Evolutionary conservation across 2,329 filamentous ascomycete genomes (phyloP).

Genomic region (Penicillium rolfsii): DNA sequence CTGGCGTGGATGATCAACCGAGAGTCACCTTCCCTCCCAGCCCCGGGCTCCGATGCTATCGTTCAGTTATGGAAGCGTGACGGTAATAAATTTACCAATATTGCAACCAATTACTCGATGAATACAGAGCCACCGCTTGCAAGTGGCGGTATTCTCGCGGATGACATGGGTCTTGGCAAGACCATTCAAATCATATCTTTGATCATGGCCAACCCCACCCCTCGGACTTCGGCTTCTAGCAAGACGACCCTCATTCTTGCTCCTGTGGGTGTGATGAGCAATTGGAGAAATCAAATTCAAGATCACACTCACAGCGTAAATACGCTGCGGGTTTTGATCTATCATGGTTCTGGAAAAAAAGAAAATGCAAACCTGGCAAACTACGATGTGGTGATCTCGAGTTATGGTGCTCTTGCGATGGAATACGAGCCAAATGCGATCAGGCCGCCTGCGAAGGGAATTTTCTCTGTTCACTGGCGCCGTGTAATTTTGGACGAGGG

Average conservation of each 20-base stretch:
- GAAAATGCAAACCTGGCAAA: constrained; percentile 62
- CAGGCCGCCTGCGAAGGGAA: constrained; percentile 51
- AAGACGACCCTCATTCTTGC: constrained; percentile 77
- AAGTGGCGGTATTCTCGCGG: constrained; percentile 81
- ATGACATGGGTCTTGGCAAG: constrained; percentile 93
- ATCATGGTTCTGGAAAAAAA: constrained; percentile 68
- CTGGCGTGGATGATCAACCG: constrained; percentile 79
- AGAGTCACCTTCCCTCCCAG: constrained; percentile 70
- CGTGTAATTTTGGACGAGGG: constrained; percentile 83
- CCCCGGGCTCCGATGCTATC: constrained; percentile 59
- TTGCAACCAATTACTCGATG: constrained; percentile 72
- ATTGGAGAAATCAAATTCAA: constrained; percentile 80
- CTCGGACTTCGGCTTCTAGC: constrained; percentile 49
- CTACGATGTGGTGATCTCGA: constrained; percentile 80
- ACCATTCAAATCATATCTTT: constrained; percentile 84
- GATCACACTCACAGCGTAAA: constrained; percentile 69
- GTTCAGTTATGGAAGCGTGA: constrained; percentile 77
- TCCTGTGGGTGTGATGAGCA: constrained; percentile 85
- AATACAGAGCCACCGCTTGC: constrained; percentile 63
- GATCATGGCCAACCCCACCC: constrained; percentile 62
- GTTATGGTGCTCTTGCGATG: constrained; percentile 73
- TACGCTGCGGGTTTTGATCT: constrained; percentile 69
- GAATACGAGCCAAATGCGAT: constrained; percentile 62
- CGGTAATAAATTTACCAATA: constrained; percentile 61
- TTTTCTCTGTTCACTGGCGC: constrained; percentile 72